Evolutionary conservation across 441 rosid species (phyloP), one percentile per base, ranked within the genome.

Genomic region (Brassica balearica): DNA sequence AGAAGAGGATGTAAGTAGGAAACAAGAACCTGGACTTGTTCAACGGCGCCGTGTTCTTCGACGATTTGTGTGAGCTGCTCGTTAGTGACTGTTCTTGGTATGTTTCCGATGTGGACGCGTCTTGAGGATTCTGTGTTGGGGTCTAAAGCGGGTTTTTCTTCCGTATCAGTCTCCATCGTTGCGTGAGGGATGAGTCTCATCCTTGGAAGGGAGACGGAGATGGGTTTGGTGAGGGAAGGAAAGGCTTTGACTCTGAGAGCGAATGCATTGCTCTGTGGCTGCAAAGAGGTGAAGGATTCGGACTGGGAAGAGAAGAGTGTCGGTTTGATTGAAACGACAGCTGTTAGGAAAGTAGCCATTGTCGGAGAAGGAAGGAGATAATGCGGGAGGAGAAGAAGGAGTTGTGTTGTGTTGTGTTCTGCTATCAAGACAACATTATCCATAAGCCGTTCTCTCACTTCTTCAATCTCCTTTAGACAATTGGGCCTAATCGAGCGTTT

Each of bases 41-140:
- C 97, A 56, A 95, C 91, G 68, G 93, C 86, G 10, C 97, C 96
- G 74, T 93, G 96, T 68, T 95, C 93, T 75, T 84, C 89, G 41
- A 95, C 91, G 72, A 95, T 79, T 82, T 83, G 4, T 17, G 79
- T 65, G 65, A 95, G 97, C 82, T 91, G 87, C 4, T 86, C 93
- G 68, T 84, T 89, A 66, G 76, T 51, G 4, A 91, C 60, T 0
- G 81, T 92, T 79, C 97, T 87, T 6, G 98, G 99, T 80, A 95
- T 88, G 88, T 93, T 95, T 0, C 99, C 97, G 34, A 95, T 58
- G 75, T 93, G 93, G 17, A 95, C 85, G 82, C 90, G 87, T 82
- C 96, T 84, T 34, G 86, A 79, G 2, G 87, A 87, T 83, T 82
- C 93, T 0, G 90, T 78, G 22, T 85, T 84, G 10, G 92, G 87